Percentiles rank a stretch among this genome's conserved stretches.
Conservation (phyloP, 2,329 filamentous ascomycete species). For the Pestalotiopsis sp. region DNA sequence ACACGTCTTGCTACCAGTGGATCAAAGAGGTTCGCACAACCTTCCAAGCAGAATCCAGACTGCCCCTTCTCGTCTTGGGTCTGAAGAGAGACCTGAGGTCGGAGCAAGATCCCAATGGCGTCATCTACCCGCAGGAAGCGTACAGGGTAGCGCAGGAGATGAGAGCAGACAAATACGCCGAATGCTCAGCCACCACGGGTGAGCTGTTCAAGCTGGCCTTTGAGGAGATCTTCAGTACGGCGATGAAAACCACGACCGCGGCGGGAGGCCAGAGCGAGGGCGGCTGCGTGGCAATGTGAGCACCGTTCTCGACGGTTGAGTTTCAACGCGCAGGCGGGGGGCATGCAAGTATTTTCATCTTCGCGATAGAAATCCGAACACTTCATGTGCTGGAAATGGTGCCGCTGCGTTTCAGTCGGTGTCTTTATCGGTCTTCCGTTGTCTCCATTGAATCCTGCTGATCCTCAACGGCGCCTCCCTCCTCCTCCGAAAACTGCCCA, state of each 20-base stretch:
- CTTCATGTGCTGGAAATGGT: not conserved
- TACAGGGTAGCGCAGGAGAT: conserved; percentile 57
- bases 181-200: conserved; percentile 62
- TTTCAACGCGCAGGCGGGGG: not conserved
- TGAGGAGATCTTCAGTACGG: conserved; percentile 61
- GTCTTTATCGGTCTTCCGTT: conserved; percentile 17
- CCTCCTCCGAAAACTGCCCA: conserved; percentile 46
- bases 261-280: conserved; percentile 55
- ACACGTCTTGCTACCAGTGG: conserved; percentile 46
- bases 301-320: not conserved
- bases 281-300: conserved; percentile 40
- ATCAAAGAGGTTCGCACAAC: conserved; percentile 51
- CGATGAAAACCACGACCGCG: conserved; percentile 45
- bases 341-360: not conserved
- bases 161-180: conserved; percentile 62
- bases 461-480: conserved; percentile 29
- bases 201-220: conserved; percentile 58
- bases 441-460: conserved; percentile 38
- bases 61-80: conserved; percentile 58
- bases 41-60: conserved; percentile 45
- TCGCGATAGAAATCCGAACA: not conserved
- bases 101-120: conserved; percentile 58
- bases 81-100: conserved; percentile 62
- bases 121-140: conserved; percentile 62
- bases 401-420: not conserved